Percentiles rank a stretch among this genome's conserved stretches.
Conservation (phyloP, 2,329 filamentous ascomycete species). For the Alternaria triticimaculans region DNA sequence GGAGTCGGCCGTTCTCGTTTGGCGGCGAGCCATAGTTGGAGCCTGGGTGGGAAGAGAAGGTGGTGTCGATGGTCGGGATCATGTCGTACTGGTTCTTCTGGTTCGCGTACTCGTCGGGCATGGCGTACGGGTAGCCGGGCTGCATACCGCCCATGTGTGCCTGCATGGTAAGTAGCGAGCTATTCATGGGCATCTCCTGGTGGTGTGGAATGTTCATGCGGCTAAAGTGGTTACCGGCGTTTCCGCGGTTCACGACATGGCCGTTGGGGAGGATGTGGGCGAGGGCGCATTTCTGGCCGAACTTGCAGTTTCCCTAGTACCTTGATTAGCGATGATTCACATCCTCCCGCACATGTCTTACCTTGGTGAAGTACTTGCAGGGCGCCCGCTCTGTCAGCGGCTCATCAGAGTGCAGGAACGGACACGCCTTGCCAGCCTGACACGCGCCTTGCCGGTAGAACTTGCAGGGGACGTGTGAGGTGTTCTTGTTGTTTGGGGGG, state of each 20-base stretch:
- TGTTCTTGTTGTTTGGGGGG: constrained; percentile 67
- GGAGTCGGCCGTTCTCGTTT: constrained; percentile 70
- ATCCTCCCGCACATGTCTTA: constrained; percentile 49
- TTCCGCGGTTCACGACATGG: constrained; percentile 79
- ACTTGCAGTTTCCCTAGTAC: constrained; percentile 95
- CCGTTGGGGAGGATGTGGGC: constrained; percentile 95
- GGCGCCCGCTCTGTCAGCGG: constrained; percentile 81
- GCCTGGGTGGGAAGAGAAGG: constrained; percentile 63
- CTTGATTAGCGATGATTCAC: not conserved
- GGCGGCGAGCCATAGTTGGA: constrained; percentile 83
- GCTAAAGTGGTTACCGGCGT: constrained; percentile 64
- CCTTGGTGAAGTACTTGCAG: constrained; percentile 99
- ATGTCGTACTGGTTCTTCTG: constrained; percentile 54
- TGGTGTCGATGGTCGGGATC: constrained; percentile 65
- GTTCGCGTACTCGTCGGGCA: constrained; percentile 49
- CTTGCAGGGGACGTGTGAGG: constrained; percentile 97
- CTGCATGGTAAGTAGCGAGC: constrained; percentile 71
- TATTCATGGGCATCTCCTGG: constrained; percentile 76
- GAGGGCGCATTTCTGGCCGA: constrained; percentile 95
- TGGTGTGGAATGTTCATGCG: constrained; percentile 70
- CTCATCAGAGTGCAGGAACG: constrained; percentile 93
- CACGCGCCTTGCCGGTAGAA: constrained; percentile 97
- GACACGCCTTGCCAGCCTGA: constrained; percentile 94
- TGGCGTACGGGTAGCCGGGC: constrained; percentile 51
- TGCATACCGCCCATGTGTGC: constrained; percentile 49